phyloP scores from a whole-genome alignment of 1,284 basidiomycete genomes.

The Vanrija sp. region DNA sequence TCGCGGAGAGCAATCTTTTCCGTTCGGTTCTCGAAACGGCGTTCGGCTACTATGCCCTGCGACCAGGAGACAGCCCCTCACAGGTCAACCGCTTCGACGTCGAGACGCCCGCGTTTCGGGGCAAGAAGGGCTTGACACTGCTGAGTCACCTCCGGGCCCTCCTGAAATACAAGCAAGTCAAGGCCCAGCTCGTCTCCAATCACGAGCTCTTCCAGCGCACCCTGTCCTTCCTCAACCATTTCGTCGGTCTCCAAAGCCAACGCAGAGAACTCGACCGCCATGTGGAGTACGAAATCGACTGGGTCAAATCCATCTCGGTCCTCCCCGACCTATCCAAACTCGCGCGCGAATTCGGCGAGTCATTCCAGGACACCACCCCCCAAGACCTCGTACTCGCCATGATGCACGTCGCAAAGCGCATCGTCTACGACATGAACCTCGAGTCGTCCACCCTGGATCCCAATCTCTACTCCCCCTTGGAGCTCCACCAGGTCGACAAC shows the following conservation, averaged over 20 bases:
- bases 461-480: slow-evolving; percentile 59
- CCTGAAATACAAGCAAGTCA: slow-evolving; percentile 68
- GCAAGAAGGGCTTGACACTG: slow-evolving; percentile 87
- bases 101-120: slow-evolving; percentile 79
- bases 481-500: slow-evolving; percentile 54
- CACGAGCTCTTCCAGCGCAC: slow-evolving; percentile 58
- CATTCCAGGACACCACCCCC: slow-evolving; percentile 55
- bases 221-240: slow-evolving; percentile 69
- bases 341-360: slow-evolving; percentile 81
- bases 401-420: slow-evolving; percentile 64
- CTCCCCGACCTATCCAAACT: slow-evolving; percentile 81
- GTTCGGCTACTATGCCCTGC: slow-evolving; percentile 64
- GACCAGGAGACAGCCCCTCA: neutral
- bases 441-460: slow-evolving; percentile 56
- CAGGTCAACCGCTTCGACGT: slow-evolving; percentile 59
- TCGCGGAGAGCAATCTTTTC: slow-evolving; percentile 70
- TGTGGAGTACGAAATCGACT: slow-evolving; percentile 91
- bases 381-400: slow-evolving; percentile 66
- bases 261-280: slow-evolving; percentile 74
- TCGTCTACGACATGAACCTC: slow-evolving; percentile 58
- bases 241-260: slow-evolving; percentile 87
- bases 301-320: slow-evolving; percentile 90
- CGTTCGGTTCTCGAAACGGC: slow-evolving; percentile 73
- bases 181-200: slow-evolving; percentile 66
- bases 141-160: slow-evolving; percentile 68